Conservation (phyloP, 345 rosid species). For the Moringa oleifera region DNA sequence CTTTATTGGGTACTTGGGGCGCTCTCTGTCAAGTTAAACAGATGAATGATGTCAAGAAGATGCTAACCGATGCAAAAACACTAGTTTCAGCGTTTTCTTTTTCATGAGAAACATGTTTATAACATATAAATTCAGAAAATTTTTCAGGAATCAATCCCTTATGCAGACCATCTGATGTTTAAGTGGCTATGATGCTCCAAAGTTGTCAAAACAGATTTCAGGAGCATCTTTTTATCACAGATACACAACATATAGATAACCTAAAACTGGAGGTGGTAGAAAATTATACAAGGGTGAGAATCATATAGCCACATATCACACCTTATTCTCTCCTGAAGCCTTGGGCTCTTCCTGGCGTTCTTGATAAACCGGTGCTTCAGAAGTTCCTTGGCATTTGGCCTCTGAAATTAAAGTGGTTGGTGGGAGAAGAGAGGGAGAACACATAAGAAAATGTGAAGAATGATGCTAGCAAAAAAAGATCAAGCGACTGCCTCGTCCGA, state of each 20-base stretch:
- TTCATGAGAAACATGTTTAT: too few species aligned
- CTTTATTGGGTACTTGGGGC: slow-evolving; percentile 70
- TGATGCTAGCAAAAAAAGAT: slow-evolving; percentile 13
- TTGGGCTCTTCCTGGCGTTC: slow-evolving; percentile 82
- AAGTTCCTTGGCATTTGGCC: slow-evolving; percentile 96
- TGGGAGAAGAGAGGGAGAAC: slow-evolving; percentile 7
- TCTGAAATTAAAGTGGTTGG: slow-evolving; percentile 43
- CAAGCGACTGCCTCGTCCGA: slow-evolving; percentile 8
- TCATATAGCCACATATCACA: slow-evolving; percentile 22
- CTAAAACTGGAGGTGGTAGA: slow-evolving; percentile 1
- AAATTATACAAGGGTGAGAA: neutral
- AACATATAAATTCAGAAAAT: too few species aligned
- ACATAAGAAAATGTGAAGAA: slow-evolving; percentile 10
- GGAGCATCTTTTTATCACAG: neutral
- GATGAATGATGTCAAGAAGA: slow-evolving; percentile 12
- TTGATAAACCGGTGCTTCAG: slow-evolving; percentile 84
- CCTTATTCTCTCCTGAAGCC: slow-evolving; percentile 95
- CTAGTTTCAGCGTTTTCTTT: neutral
- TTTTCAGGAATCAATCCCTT: neutral
- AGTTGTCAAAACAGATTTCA: neutral
- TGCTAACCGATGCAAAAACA: slow-evolving; percentile 14
- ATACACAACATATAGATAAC: neutral
- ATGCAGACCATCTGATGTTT: slow-evolving; percentile 1
- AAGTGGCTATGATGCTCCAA: slow-evolving; percentile 8
- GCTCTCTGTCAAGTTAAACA: slow-evolving; percentile 60